Conservation (phyloP, 768 basidiomycete species). For the Symmetrospora coprosmae region DNA sequence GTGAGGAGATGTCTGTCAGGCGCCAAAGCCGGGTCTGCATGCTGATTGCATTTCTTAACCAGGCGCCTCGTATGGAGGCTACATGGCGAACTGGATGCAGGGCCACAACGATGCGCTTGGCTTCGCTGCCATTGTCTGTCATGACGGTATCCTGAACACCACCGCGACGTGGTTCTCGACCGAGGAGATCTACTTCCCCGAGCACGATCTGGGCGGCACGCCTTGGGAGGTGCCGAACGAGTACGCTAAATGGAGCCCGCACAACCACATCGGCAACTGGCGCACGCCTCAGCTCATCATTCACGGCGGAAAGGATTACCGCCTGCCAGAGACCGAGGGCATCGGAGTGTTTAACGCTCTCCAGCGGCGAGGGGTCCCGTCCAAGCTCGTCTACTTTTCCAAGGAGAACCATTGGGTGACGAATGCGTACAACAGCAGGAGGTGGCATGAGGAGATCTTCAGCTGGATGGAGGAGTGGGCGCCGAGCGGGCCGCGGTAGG, state of each 20-base stretch:
- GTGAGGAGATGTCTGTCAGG: constrained; percentile 41
- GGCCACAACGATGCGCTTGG: constrained; percentile 74
- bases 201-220: constrained; percentile 29
- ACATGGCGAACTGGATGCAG: constrained; percentile 41
- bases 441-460: constrained; percentile 88
- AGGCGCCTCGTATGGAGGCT: constrained; percentile 33
- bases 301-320: constrained; percentile 31
- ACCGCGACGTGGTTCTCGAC: constrained; percentile 48
- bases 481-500: too few relatives aligned
- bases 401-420: constrained; percentile 62
- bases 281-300: constrained; percentile 32
- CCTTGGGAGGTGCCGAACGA: constrained; percentile 29
- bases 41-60: too few relatives aligned
- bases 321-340: constrained; percentile 24
- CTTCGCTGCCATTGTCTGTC: constrained; percentile 82
- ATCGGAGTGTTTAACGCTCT: constrained; percentile 32
- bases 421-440: constrained; percentile 43
- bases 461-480: constrained; percentile 73
- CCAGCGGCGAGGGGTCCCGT: constrained; percentile 29
- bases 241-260: constrained; percentile 27
- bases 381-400: constrained; percentile 54
- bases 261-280: constrained; percentile 28
- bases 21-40: background rate
- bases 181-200: constrained; percentile 21
- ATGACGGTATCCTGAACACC: constrained; percentile 61